These are phyloP conservation scores for Thermothelomyces thermophilus DNA, from an alignment of 2,329 filamentous ascomycete genomes.

Conservation along the genomic window DNA sequence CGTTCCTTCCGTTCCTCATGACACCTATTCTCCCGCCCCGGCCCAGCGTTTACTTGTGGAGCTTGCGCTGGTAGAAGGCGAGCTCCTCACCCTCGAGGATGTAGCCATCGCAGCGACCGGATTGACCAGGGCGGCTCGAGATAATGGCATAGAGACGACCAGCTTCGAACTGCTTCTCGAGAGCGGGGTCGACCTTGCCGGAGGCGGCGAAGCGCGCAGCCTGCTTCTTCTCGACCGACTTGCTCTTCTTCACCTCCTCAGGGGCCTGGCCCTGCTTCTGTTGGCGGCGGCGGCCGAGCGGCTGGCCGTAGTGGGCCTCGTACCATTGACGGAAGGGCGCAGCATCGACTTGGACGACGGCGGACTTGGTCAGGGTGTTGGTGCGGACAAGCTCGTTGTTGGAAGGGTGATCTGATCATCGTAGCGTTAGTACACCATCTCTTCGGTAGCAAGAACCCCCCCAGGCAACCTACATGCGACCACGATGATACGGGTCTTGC, in stretches of 20 bases:
- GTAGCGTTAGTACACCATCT: slow-evolving; percentile 9
- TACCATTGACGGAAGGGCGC: slow-evolving; percentile 99
- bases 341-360: slow-evolving; percentile 97
- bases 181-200: slow-evolving; percentile 86
- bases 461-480: slow-evolving; percentile 58
- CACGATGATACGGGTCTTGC: slow-evolving; percentile 98
- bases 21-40: not conserved
- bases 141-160: slow-evolving; percentile 94
- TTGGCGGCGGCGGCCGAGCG: slow-evolving; percentile 85
- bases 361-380: slow-evolving; percentile 99
- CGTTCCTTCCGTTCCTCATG: slow-evolving; percentile 15
- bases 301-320: slow-evolving; percentile 97
- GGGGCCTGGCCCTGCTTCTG: slow-evolving; percentile 63
- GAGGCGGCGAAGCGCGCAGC: slow-evolving; percentile 69
- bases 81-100: slow-evolving; percentile 99
- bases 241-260: slow-evolving; percentile 85
- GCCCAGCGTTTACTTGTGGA: slow-evolving; percentile 73
- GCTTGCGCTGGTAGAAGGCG: slow-evolving; percentile 99
- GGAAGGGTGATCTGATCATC: slow-evolving; percentile 71
- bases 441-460: not conserved
- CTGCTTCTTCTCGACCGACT: slow-evolving; percentile 95
- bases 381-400: slow-evolving; percentile 99
- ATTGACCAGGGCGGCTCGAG: slow-evolving; percentile 91
- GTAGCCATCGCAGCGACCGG: slow-evolving; percentile 93
- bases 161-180: slow-evolving; percentile 99